A percentile compares a stretch with the other conserved stretches of the same genome.
phyloP scores from a whole-genome alignment of 331 rosid species.

The Malus hybrid region DNA sequence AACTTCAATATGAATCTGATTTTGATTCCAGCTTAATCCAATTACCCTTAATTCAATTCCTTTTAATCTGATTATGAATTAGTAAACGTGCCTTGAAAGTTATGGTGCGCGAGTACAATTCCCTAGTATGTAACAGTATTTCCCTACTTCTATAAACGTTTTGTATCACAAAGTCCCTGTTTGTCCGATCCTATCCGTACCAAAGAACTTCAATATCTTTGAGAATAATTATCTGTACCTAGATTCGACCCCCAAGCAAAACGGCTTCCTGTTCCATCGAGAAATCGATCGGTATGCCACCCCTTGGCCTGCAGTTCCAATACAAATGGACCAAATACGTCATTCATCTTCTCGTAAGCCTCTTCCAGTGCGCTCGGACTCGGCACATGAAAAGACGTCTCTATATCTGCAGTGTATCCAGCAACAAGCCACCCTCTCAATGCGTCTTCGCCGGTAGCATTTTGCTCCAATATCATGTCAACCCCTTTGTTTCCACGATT shows the following conservation, averaged over 20 bases:
- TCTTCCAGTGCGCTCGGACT: conserved; percentile 26
- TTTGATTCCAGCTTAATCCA: too few relatives aligned
- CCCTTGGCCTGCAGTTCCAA: conserved; percentile 62
- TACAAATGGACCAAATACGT: conserved; percentile 44
- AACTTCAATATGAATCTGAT: too few relatives aligned
- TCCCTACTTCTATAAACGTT: background rate
- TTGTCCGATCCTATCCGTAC: background rate
- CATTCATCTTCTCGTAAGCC: conserved; percentile 67
- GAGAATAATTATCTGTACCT: background rate
- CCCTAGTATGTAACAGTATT: too few relatives aligned
- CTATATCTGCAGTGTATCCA: conserved; percentile 43
- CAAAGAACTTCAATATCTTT: conserved; percentile 1
- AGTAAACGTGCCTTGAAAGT: too few relatives aligned
- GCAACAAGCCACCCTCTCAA: conserved; percentile 89
- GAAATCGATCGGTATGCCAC: conserved; percentile 84
- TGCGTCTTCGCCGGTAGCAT: conserved; percentile 75
- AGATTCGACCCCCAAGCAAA: conserved; percentile 32
- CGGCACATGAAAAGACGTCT: conserved; percentile 32
- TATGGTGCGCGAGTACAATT: too few relatives aligned
- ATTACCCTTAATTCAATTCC: too few relatives aligned
- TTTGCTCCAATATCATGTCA: conserved; percentile 69
- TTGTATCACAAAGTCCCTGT: background rate
- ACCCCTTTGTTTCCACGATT: conserved; percentile 35
- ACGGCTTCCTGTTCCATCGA: conserved; percentile 66
- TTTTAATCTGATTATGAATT: too few relatives aligned